Evolutionary conservation across 208 protist genomes (phyloP).

Genomic region (Leishmania mexicana): DNA sequence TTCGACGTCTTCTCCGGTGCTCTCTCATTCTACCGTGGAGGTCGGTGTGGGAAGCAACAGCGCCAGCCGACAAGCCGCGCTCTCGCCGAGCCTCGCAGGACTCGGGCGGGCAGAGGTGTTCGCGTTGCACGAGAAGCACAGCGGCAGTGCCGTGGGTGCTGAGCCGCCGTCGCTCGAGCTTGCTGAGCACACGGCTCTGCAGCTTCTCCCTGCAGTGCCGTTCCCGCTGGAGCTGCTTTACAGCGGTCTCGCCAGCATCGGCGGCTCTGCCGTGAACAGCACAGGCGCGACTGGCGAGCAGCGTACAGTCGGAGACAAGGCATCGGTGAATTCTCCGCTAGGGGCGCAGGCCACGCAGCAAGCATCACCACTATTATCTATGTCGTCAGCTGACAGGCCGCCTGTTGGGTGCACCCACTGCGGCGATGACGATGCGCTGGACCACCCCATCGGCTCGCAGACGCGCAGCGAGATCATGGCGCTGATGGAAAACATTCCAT

Average conservation of each 20-base stretch:
- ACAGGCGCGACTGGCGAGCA: background rate
- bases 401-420: background rate
- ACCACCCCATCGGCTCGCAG: constrained; percentile 31
- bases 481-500: constrained; percentile 59
- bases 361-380: background rate
- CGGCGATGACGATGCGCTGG: constrained; percentile 26
- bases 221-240: constrained; percentile 11
- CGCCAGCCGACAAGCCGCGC: background rate
- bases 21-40: background rate
- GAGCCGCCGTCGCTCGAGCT: background rate
- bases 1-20: background rate
- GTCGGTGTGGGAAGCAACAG: background rate
- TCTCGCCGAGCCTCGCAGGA: background rate
- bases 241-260: background rate
- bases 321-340: background rate
- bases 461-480: constrained; percentile 36
- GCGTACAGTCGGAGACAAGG: background rate
- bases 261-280: background rate
- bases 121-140: background rate
- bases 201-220: constrained; percentile 4
- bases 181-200: background rate
- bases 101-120: background rate
- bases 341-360: background rate
- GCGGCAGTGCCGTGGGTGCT: background rate
- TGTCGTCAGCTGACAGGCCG: background rate